Base-by-base conservation (phyloP, 345 rosid species). In the Ricinus communis region DNA sequence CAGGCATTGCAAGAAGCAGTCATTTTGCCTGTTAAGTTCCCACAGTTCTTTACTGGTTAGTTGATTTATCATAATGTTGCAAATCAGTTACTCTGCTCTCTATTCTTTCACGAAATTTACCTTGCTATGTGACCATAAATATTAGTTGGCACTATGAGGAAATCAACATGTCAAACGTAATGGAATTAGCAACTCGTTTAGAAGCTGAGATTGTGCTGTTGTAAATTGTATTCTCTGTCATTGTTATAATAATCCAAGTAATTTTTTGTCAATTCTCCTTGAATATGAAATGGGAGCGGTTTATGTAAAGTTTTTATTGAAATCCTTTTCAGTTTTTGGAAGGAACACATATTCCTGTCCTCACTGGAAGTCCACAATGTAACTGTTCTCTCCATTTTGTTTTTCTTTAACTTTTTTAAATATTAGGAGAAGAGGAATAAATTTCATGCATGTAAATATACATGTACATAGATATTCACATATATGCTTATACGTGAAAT, bases 1-100 rank as follows among this genome's bases (percentile, higher is more conserved):
- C 96, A 85, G 71, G 87, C 96, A 8, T 73, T 92, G 69, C 96
- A 88, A 79, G 97, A 92, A 85, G 97, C 97, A 41, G 97, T 92
- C 36, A 88, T 92, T 65, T 87, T 88, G 82, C 97, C 97, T 2
- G 97, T 90, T 33, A 90, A 87, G 74, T 92, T 88, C 53, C 97
- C 97, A 16, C 96, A 92, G 76, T 92, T 92, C 71, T 92, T 92
- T 64, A 92, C 97, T 3, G 97, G 97, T 92, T 45, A 30, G 58
- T 21, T 74, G 45, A 8, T 13, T 57, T n/a, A 21, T 45, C 25
- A 11, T 31, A 2, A 19, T 30, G 18, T 40, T 69, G 10, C 12
- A 6, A 57, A 27, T 10, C 21, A 57, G 28, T 16, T 52, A 18
- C 31, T 51, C 1, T 66, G 24, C 19, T 18, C 46, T 46, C 22